A percentile compares a stretch with the other conserved stretches of the same genome.
These are phyloP conservation scores for Penicillium griseofulvum DNA, from an alignment of 2,329 filamentous ascomycete genomes.

Conservation along the genomic window DNA sequence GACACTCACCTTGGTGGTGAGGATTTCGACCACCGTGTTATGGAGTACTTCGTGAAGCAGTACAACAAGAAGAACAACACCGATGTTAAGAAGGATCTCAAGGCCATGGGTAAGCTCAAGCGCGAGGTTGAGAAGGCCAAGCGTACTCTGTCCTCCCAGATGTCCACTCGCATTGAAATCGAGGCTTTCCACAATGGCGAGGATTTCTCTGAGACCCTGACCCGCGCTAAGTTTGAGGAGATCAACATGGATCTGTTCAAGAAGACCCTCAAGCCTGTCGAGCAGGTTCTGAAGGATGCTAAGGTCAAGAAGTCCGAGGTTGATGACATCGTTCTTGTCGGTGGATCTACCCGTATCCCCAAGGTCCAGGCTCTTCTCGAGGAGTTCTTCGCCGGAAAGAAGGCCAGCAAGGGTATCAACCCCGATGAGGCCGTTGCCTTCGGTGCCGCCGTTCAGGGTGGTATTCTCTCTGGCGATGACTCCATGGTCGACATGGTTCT, in stretches of 20 bases:
- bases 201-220: constrained; percentile 97
- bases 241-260: constrained; percentile 99
- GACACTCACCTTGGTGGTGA: constrained; percentile 97
- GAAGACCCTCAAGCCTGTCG: constrained; percentile 97
- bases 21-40: constrained; percentile 97
- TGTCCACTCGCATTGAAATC: constrained; percentile 91
- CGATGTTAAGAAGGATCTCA: constrained; percentile 88
- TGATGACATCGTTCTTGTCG: constrained; percentile 94
- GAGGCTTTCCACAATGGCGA: constrained; percentile 96
- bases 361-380: constrained; percentile 94
- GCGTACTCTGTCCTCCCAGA: constrained; percentile 92
- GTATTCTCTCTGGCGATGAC: constrained; percentile 86
- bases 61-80: constrained; percentile 99
- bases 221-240: constrained; percentile 98
- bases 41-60: constrained; percentile 91
- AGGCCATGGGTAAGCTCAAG: constrained; percentile 99
- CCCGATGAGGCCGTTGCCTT: constrained; percentile 98
- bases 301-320: constrained; percentile 95
- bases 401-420: constrained; percentile 99
- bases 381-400: constrained; percentile 94
- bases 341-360: constrained; percentile 98
- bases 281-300: constrained; percentile 97
- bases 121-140: constrained; percentile 99
- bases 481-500: constrained; percentile 79
- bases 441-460: constrained; percentile 94